Evolutionary conservation across 257 asterid genomes (phyloP), one percentile per base, ranked within the genome.

Genomic region (Verbena officinalis): DNA sequence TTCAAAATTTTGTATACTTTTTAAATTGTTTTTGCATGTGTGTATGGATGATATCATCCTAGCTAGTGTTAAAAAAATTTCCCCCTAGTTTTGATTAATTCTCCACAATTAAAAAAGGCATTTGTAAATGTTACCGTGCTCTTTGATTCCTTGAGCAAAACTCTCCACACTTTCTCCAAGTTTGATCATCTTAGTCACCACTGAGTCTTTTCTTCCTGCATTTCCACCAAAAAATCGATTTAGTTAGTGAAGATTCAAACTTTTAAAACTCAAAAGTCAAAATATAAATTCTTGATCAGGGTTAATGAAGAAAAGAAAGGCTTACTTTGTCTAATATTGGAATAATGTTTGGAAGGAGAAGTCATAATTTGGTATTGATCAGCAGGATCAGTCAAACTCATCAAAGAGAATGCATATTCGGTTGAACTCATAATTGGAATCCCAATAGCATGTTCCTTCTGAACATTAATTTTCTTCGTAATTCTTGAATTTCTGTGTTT

Each of bases 61-160:
- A n/a, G n/a, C n/a, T n/a, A n/a, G n/a, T n/a, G n/a, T n/a, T n/a
- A n/a, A n/a, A n/a, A n/a, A n/a, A n/a, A n/a, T n/a, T n/a, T n/a
- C n/a, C n/a, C n/a, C n/a, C n/a, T n/a, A n/a, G n/a, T n/a, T n/a
- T n/a, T n/a, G n/a, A n/a, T n/a, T n/a, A n/a, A n/a, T n/a, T n/a
- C n/a, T n/a, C n/a, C n/a, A n/a, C n/a, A n/a, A n/a, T n/a, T n/a
- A 2, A 27, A 27, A 27, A 2, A 5, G 33, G 33, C 33, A 27
- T 27, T 5, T 21, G 4, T 10, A 0, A 33, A 8, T 48, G 49
- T 73, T 65, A 80, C 83, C 71, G 9, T 81, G 85, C 71, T 80
- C 83, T 16, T 72, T 70, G 73, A 83, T 73, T 62, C 79, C 83
- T 71, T 73, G 72, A 13, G 81, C 76, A 27, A 80, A 76, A 55